Evolutionary conservation across 1,284 basidiomycete genomes (phyloP), one percentile per base, ranked within the genome.

Genomic region (Cutaneotrichosporon sp.): DNA sequence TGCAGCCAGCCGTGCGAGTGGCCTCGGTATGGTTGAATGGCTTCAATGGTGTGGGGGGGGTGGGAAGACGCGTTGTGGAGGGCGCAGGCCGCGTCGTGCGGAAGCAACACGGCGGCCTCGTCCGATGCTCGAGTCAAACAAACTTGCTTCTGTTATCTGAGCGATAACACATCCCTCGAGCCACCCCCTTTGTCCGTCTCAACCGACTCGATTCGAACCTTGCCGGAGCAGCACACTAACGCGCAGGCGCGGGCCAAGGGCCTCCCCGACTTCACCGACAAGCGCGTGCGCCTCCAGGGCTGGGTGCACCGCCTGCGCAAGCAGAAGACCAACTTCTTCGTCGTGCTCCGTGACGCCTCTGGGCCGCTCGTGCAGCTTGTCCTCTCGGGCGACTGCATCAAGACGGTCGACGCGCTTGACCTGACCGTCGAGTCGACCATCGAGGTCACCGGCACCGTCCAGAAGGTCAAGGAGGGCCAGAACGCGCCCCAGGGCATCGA

Each of bases 281-380:
- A 89, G 73, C 89, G 94, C 67, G 87, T 98, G 63, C 86, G 90
- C 55, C 87, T 97, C n/a, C 90, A 85, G 65, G 97, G 95, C 69
- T 99, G 97, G 97, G 92, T 99, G 0, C 95, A 99, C 81, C 88
- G 95, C 72, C 84, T 94, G 61, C 89, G 97, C 58, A 86, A 88
- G 61, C 95, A 97, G 77, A 95, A 97, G 73, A 94, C 88, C 65
- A 89, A 97, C 78, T 94, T 90, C 67, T 99, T 99, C 80, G 80
- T 98, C 68, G 88, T 97, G 59, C 83, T 99, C 55, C 88, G 97
- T 56, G 97, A 99, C 77, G 97, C 97, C n/a, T 97, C 94, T 20
- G 95, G 95, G 5, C 66, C 66, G 0, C 97, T 91, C 79, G 84
- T 98, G 18, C 97, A 99, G 80, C 87, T 87, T 57, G 85, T 99